Conservation (phyloP, 257 asterid species). For the Jaltomata sinuosa region DNA sequence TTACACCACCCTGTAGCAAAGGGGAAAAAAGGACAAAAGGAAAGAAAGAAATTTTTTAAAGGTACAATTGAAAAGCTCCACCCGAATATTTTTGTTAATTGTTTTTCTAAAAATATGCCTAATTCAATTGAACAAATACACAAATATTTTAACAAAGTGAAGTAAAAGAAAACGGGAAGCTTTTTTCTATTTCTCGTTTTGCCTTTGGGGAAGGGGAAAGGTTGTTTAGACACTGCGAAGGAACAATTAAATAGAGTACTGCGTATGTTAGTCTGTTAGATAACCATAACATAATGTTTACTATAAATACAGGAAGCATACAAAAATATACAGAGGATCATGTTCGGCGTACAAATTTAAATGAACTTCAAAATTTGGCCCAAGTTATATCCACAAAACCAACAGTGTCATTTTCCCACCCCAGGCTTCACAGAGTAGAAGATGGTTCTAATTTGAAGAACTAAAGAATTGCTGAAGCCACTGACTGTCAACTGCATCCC, state of each 20-base stretch:
- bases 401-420: not conserved
- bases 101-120: not conserved
- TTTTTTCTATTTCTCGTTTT: not conserved
- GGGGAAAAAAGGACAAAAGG: too few species aligned
- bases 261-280: not conserved
- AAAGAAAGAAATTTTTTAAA: too few species aligned
- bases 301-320: not conserved
- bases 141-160: not conserved
- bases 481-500: slow-evolving; percentile 42
- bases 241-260: not conserved
- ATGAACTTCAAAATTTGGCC: not conserved
- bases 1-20: too few species aligned
- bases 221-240: not conserved
- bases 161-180: not conserved
- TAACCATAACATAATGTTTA: not conserved
- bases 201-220: not conserved
- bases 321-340: not conserved
- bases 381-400: not conserved
- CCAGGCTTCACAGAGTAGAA: not conserved
- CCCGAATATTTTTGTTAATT: not conserved
- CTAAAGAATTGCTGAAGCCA: slow-evolving; percentile 84
- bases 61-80: not conserved
- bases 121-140: not conserved
- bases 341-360: not conserved
- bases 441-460: not conserved